phyloP scores from a whole-genome alignment of 2,329 filamentous ascomycete genomes.

The Diaporthe vaccinii region DNA sequence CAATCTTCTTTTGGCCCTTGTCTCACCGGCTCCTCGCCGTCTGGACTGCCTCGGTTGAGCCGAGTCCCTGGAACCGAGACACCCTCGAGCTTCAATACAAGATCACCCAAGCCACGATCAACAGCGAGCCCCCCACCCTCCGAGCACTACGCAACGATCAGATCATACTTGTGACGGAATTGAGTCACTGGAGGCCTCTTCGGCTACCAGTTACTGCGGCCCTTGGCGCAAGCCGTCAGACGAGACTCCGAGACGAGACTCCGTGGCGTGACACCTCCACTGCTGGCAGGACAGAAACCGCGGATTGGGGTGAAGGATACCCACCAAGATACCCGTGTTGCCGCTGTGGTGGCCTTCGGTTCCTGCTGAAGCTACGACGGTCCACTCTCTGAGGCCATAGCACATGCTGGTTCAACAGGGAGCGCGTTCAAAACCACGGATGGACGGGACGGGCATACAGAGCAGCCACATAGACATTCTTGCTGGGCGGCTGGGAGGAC shows the following conservation, averaged over 20 bases:
- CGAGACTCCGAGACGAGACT: conserved; percentile 25
- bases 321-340: not conserved
- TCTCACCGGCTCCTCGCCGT: not conserved
- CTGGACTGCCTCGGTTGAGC: not conserved
- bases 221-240: not conserved
- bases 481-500: conserved; percentile 4
- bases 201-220: not conserved
- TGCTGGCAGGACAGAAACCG: not conserved
- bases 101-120: not conserved
- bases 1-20: not conserved
- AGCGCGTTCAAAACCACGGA: conserved; percentile 25
- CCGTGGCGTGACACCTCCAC: conserved; percentile 21
- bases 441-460: conserved; percentile 23
- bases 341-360: not conserved
- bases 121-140: not conserved
- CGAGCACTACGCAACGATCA: not conserved
- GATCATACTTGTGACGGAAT: too few species aligned
- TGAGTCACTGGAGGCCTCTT: not conserved
- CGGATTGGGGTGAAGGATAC: not conserved
- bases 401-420: conserved; percentile 16
- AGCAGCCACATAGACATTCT: conserved; percentile 2
- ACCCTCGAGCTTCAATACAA: not conserved
- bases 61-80: not conserved
- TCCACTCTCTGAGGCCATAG: not conserved
- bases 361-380: not conserved